phyloP scores from a whole-genome alignment of 306 rosid genomes.

The Carpinus fangiana region DNA sequence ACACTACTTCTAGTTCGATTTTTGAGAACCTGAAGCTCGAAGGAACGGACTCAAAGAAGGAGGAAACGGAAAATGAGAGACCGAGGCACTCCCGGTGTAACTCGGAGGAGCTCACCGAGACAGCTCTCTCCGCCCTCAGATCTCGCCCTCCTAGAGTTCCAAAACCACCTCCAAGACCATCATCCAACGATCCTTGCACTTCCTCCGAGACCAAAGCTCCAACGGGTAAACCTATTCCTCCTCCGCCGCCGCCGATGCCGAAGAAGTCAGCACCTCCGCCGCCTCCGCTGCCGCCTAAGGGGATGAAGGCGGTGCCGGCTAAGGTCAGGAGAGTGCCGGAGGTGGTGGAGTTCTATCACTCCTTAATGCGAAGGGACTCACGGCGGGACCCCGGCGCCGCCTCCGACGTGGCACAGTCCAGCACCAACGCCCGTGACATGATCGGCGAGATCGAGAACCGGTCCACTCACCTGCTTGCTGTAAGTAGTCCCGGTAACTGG shows the following conservation, averaged over 20 bases:
- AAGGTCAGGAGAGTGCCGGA: constrained; percentile 88
- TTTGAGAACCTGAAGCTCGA: constrained; percentile 48
- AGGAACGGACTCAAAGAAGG: constrained; percentile 52
- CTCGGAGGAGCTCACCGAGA: constrained; percentile 83
- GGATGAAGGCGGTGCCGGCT: constrained; percentile 42
- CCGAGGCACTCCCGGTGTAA: constrained; percentile 61
- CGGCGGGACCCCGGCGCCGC: constrained; percentile 58
- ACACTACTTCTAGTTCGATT: constrained; percentile 18
- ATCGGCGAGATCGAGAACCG: constrained; percentile 99
- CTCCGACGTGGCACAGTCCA: constrained; percentile 45
- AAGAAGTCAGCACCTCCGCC: constrained; percentile 44
- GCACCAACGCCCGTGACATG: constrained; percentile 90
- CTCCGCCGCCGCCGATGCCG: constrained; percentile 44
- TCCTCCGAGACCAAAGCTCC: constrained; percentile 21
- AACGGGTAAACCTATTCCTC: constrained; percentile 41
- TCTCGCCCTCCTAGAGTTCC: constrained; percentile 90
- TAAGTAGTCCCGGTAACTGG: constrained; percentile 43
- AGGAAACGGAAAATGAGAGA: constrained; percentile 49
- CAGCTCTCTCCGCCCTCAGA: constrained; percentile 45
- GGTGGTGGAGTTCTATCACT: constrained; percentile 96
- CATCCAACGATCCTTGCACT: constrained; percentile 21
- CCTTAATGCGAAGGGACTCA: constrained; percentile 88
- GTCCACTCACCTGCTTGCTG: constrained; percentile 83
- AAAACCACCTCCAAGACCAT: constrained; percentile 86
- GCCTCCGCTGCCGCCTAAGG: constrained; percentile 70